phyloP scores from a whole-genome alignment of 2,329 filamentous ascomycete genomes.

The Tolypocladium amazonense region DNA sequence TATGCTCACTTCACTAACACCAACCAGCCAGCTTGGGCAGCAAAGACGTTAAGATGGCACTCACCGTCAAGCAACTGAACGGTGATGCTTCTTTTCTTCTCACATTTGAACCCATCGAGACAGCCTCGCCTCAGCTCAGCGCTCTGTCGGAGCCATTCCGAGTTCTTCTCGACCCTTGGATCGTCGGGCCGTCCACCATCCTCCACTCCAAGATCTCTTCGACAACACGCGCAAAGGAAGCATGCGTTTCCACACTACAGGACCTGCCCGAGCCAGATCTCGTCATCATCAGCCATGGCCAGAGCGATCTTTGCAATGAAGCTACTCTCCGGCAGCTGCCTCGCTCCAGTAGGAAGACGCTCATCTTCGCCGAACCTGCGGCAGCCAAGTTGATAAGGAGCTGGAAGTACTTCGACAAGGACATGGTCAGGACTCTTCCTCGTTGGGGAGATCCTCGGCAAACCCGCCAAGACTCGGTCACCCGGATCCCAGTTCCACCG shows the following conservation, averaged over 20 bases:
- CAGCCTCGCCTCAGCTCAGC: slow-evolving; percentile 1
- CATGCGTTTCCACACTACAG: slow-evolving; percentile 43
- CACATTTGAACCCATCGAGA: slow-evolving; percentile 44
- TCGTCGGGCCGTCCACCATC: slow-evolving; percentile 49
- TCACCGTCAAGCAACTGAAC: slow-evolving; percentile 54
- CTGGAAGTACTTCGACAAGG: slow-evolving; percentile 57
- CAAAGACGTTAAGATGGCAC: slow-evolving; percentile 37
- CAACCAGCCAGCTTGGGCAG: background rate
- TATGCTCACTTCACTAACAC: background rate
- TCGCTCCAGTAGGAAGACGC: slow-evolving; percentile 37
- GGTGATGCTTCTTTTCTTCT: slow-evolving; percentile 55
- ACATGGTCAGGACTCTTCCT: slow-evolving; percentile 32
- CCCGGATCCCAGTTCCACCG: slow-evolving; percentile 42
- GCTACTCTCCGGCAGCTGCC: slow-evolving; percentile 56
- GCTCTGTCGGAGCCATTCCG: slow-evolving; percentile 40
- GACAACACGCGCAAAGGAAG: slow-evolving; percentile 40
- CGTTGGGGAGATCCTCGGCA: slow-evolving; percentile 33
- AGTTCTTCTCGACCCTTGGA: slow-evolving; percentile 64
- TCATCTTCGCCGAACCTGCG: slow-evolving; percentile 55
- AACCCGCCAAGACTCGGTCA: slow-evolving; percentile 20
- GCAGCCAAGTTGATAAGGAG: slow-evolving; percentile 54
- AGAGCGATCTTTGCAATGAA: slow-evolving; percentile 60
- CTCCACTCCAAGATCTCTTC: slow-evolving; percentile 51
- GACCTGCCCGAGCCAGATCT: slow-evolving; percentile 32
- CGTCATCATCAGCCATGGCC: slow-evolving; percentile 34